Evolutionary conservation across 2,329 filamentous ascomycete species (phyloP).

Genomic region (Cytospora leucostoma): DNA sequence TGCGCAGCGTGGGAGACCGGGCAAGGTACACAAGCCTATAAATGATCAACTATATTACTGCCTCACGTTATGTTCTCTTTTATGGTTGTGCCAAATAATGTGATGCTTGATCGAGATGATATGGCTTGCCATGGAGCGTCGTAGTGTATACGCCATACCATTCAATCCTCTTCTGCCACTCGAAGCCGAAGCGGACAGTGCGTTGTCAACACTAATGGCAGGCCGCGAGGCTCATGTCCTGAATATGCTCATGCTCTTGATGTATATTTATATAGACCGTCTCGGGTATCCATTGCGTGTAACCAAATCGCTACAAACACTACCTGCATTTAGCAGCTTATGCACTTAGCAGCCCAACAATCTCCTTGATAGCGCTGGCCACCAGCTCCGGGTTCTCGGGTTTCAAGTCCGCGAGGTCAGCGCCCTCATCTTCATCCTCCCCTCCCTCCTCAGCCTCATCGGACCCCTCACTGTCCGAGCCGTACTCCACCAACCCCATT

Average conservation of each 20-base stretch:
- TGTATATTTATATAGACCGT: not conserved
- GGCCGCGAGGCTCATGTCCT: too few relatives aligned
- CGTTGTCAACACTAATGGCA: too few relatives aligned
- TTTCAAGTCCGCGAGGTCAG: slow-evolving; percentile 14
- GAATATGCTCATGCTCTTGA: too few relatives aligned
- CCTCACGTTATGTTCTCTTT: too few relatives aligned
- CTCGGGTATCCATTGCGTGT: not conserved
- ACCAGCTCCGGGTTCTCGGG: slow-evolving; percentile 29
- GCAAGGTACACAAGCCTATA: not conserved
- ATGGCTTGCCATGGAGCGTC: not conserved
- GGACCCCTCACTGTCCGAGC: slow-evolving; percentile 20
- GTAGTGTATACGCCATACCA: not conserved
- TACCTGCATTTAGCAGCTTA: not conserved
- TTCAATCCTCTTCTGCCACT: not conserved
- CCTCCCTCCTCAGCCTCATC: slow-evolving; percentile 26
- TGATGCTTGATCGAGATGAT: not conserved
- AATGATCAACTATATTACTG: not conserved
- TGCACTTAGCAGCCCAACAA: slow-evolving; percentile 20
- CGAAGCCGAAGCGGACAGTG: not conserved
- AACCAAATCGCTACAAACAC: not conserved
- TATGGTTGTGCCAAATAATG: not conserved
- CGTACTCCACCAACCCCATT: slow-evolving; percentile 23
- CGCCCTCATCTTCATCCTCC: slow-evolving; percentile 27
- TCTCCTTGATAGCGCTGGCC: slow-evolving; percentile 25
- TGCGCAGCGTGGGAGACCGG: not conserved